These are phyloP conservation scores for Corymbia calophylla DNA, from an alignment of 441 rosid species.

Conservation along the genomic window DNA sequence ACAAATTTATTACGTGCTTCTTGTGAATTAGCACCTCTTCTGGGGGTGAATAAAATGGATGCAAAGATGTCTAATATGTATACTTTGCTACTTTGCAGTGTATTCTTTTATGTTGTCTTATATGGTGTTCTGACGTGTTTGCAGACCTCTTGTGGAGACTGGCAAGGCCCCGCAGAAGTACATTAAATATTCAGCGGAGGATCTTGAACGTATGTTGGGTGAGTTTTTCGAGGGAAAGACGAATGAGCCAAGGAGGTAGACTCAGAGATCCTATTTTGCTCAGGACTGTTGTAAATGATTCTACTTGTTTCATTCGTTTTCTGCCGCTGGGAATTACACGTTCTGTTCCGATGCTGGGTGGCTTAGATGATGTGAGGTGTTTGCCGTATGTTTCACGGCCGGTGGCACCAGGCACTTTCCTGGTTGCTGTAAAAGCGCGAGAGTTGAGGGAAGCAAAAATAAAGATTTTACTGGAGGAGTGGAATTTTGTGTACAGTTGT, in stretches of 20 bases:
- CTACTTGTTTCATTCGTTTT: background rate
- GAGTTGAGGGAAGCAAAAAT: background rate
- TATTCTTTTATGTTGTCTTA: background rate
- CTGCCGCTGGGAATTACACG: background rate
- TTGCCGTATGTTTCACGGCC: background rate
- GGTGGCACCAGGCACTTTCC: background rate
- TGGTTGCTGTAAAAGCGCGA: background rate
- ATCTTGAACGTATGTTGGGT: slow-evolving; percentile 84
- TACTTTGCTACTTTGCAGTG: background rate
- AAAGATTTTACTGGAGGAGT: background rate
- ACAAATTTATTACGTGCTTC: background rate
- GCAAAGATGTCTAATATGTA: background rate
- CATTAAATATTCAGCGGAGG: slow-evolving; percentile 73
- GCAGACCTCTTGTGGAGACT: slow-evolving; percentile 82
- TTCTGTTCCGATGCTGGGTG: background rate
- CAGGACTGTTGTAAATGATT: background rate
- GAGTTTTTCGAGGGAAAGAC: slow-evolving; percentile 92
- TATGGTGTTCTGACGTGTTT: background rate
- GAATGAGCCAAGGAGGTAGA: slow-evolving; percentile 64
- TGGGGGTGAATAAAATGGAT: background rate
- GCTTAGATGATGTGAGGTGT: background rate
- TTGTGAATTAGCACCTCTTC: background rate
- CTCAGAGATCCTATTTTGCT: background rate
- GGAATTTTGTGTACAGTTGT: background rate
- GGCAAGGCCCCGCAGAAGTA: slow-evolving; percentile 86